A percentile compares a stretch with the other conserved stretches of the same genome.
Conservation (phyloP, 495 filamentous ascomycete genomes). For the Neohortaea acidophila region DNA sequence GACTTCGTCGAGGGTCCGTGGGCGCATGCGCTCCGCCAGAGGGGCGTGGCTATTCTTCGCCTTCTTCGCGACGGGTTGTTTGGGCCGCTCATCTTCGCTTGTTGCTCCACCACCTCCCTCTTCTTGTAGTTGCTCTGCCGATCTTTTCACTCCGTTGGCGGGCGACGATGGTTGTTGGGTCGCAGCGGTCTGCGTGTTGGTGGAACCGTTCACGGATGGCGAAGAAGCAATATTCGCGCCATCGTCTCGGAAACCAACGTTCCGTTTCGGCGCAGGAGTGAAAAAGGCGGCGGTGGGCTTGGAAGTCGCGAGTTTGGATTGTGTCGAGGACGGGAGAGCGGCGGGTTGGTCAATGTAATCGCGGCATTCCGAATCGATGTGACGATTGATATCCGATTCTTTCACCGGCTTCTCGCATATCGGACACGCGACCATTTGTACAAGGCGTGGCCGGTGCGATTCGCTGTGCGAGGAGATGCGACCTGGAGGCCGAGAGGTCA, state of each 20-base stretch:
- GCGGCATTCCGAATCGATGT: conserved; percentile 72
- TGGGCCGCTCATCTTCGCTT: background rate
- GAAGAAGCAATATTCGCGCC: conserved; percentile 1
- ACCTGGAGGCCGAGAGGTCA: too few relatives aligned
- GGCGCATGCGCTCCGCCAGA: conserved; percentile 87
- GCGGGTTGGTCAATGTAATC: conserved; percentile 40
- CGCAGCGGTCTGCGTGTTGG: background rate
- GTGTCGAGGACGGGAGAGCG: conserved; percentile 24
- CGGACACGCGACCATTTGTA: conserved; percentile 79
- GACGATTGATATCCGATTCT: conserved; percentile 65
- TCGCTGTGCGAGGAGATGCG: too few relatives aligned
- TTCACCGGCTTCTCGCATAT: conserved; percentile 69
- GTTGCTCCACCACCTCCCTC: background rate
- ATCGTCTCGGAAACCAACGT: conserved; percentile 18
- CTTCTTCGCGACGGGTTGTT: conserved; percentile 37
- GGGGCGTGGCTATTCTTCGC: conserved; percentile 43
- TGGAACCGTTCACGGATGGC: background rate
- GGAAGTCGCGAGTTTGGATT: conserved; percentile 32
- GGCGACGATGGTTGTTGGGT: conserved; percentile 8
- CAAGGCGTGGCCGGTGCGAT: too few relatives aligned
- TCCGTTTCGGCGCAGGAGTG: conserved; percentile 42
- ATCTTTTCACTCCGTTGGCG: conserved; percentile 24
- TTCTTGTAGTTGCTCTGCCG: conserved; percentile 23
- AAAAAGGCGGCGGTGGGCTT: conserved; percentile 57
- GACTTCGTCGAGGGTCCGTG: conserved; percentile 66